A percentile compares a stretch with the other conserved stretches of the same genome.
phyloP scores from a whole-genome alignment of 805 yeast species.

The Blastobotrys chiropterorum region DNA sequence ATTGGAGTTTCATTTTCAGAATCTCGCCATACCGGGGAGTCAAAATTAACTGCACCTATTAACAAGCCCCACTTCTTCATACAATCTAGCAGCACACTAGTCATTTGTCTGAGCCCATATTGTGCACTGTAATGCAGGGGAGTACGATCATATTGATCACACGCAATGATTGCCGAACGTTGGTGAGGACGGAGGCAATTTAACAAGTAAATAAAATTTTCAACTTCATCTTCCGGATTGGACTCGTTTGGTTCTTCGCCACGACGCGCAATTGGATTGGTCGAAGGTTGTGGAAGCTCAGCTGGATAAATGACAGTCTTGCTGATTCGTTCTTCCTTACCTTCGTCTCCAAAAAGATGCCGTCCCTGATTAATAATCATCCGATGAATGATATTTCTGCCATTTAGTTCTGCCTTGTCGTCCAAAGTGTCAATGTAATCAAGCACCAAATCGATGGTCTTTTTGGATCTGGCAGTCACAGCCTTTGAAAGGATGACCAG shows the following conservation, averaged over 20 bases:
- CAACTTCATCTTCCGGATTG: slow-evolving; percentile 48
- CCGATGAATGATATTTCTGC: slow-evolving; percentile 81
- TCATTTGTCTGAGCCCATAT: slow-evolving; percentile 66
- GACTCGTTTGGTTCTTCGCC: slow-evolving; percentile 39
- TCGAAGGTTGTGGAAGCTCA: slow-evolving; percentile 46
- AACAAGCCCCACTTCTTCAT: slow-evolving; percentile 49
- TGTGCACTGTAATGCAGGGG: slow-evolving; percentile 89
- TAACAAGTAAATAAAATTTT: slow-evolving; percentile 56
- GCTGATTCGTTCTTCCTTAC: neutral
- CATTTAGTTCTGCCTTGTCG: slow-evolving; percentile 69
- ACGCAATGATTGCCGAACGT: slow-evolving; percentile 51
- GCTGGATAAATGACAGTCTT: slow-evolving; percentile 36
- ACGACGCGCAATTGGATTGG: slow-evolving; percentile 41
- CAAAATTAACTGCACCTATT: slow-evolving; percentile 1
- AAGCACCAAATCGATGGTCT: slow-evolving; percentile 54
- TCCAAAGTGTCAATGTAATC: slow-evolving; percentile 45
- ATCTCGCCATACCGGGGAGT: slow-evolving; percentile 38
- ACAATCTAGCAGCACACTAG: slow-evolving; percentile 50
- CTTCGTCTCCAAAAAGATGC: slow-evolving; percentile 5
- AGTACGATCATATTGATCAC: slow-evolving; percentile 72
- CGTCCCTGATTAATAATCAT: slow-evolving; percentile 75
- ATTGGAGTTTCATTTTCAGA: slow-evolving; percentile 76
- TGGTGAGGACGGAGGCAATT: slow-evolving; percentile 48
- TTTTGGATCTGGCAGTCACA: slow-evolving; percentile 46
- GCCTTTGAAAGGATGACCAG: slow-evolving; percentile 62